Evolutionary conservation across 176 grass and related monocot species (phyloP).

Genomic region (Aechmea fasciata): DNA sequence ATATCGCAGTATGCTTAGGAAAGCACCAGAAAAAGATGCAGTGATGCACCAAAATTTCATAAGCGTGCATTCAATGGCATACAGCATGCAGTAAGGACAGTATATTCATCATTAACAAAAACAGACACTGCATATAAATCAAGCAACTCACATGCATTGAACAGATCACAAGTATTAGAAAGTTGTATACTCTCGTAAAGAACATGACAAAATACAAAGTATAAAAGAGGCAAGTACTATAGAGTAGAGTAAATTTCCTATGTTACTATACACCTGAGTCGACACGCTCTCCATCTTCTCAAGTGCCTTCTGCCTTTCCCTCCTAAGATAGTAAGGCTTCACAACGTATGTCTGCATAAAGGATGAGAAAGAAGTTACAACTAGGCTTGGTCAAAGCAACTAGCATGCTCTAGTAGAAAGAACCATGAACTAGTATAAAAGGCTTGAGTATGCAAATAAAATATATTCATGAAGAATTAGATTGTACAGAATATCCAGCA

Average conservation of each 20-base stretch:
- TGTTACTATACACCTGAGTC: conserved; percentile 40
- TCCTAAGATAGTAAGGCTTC: conserved; percentile 65
- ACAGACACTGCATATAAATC: neutral
- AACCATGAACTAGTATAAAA: neutral
- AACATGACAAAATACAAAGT: neutral
- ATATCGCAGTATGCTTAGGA: no score
- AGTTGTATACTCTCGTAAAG: neutral
- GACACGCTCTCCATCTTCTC: conserved; percentile 62
- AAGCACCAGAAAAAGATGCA: neutral
- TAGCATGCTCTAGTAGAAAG: neutral
- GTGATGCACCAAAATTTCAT: neutral
- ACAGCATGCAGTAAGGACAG: neutral
- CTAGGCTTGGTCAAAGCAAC: conserved; percentile 8
- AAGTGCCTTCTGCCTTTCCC: conserved; percentile 55
- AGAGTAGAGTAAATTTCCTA: no score
- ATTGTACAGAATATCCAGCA: no score
- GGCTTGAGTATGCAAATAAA: neutral
- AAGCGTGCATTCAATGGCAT: neutral
- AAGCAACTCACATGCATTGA: neutral
- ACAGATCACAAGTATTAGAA: neutral
- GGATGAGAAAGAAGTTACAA: conserved; percentile 21
- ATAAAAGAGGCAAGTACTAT: neutral
- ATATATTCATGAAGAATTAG: no score
- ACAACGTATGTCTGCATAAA: conserved; percentile 62
- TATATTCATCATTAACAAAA: neutral